phyloP scores from a whole-genome alignment of 768 basidiomycete species.

The Tylopilus cervinicoccineus region DNA sequence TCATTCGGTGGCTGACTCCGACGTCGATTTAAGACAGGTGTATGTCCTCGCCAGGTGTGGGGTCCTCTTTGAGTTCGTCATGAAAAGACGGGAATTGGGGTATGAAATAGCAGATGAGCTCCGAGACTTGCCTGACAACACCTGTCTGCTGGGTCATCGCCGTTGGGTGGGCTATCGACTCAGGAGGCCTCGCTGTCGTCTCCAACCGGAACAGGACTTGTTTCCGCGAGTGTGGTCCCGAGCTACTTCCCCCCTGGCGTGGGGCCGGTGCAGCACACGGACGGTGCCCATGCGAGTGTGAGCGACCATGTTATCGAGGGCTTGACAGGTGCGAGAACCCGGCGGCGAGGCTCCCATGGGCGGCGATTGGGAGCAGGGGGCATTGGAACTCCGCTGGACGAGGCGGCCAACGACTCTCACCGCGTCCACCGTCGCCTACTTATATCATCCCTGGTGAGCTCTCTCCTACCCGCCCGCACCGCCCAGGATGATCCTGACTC shows the following conservation, averaged over 20 bases:
- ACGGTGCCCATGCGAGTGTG: too few species aligned
- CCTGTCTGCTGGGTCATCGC: background rate
- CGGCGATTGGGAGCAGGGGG: constrained; percentile 3
- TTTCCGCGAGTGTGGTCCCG: too few species aligned
- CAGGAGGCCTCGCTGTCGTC: too few species aligned
- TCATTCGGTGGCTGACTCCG: background rate
- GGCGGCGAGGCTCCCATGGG: background rate
- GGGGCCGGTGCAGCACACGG: too few species aligned
- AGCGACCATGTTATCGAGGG: too few species aligned
- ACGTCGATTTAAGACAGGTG: background rate
- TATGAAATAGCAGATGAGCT: background rate
- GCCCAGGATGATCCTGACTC: background rate
- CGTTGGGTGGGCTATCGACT: too few species aligned
- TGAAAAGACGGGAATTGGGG: background rate
- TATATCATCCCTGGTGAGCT: background rate
- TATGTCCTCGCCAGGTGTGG: background rate
- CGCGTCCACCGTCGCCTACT: background rate
- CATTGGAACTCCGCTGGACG: background rate
- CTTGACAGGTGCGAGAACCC: too few species aligned
- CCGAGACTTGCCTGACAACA: background rate
- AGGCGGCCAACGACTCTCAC: constrained; percentile 1
- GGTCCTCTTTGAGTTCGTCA: background rate
- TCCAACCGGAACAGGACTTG: too few species aligned
- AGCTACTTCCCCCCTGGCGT: too few species aligned
- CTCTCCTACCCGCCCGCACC: too few species aligned